Conservation (phyloP, 2,329 filamentous ascomycete genomes). For the Aspergillus neotritici region DNA sequence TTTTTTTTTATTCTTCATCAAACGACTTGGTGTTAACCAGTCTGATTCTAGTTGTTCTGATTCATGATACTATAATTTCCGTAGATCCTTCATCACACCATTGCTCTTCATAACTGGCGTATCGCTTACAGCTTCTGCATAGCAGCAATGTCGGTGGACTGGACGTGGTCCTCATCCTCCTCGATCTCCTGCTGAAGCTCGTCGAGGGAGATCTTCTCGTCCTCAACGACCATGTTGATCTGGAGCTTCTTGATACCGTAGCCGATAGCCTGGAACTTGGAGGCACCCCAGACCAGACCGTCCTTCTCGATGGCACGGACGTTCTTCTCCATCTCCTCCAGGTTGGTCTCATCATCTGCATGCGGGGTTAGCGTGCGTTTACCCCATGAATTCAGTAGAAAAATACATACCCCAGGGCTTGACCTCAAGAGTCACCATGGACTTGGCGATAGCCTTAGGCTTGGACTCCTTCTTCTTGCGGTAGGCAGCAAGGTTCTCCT, state of each 20-base stretch:
- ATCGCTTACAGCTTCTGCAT: slow-evolving; percentile 82
- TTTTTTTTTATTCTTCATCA: slow-evolving; percentile 30
- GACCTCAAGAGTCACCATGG: slow-evolving; percentile 88
- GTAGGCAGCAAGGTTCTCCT: slow-evolving; percentile 89
- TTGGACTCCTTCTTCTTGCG: slow-evolving; percentile 94
- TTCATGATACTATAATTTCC: slow-evolving; percentile 35
- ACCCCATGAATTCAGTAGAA: not conserved
- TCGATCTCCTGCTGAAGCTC: slow-evolving; percentile 84
- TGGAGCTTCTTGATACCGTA: slow-evolving; percentile 99
- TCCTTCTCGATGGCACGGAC: slow-evolving; percentile 85
- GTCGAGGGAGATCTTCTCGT: slow-evolving; percentile 84
- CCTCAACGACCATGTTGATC: slow-evolving; percentile 96
- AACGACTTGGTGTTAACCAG: slow-evolving; percentile 19
- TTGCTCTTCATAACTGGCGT: slow-evolving; percentile 29
- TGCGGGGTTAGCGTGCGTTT: slow-evolving; percentile 14
- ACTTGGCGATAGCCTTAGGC: slow-evolving; percentile 90
- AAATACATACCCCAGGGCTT: slow-evolving; percentile 91
- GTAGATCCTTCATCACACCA: slow-evolving; percentile 32
- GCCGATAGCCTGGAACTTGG: slow-evolving; percentile 81
- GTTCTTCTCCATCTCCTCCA: slow-evolving; percentile 70
- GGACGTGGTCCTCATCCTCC: slow-evolving; percentile 88
- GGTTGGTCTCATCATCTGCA: slow-evolving; percentile 85
- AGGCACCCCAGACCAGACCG: slow-evolving; percentile 91
- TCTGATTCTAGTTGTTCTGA: slow-evolving; percentile 26
- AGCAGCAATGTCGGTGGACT: slow-evolving; percentile 84